These are phyloP conservation scores for Eruca vesicaria DNA, from an alignment of 441 rosid genomes.

Conservation along the genomic window DNA sequence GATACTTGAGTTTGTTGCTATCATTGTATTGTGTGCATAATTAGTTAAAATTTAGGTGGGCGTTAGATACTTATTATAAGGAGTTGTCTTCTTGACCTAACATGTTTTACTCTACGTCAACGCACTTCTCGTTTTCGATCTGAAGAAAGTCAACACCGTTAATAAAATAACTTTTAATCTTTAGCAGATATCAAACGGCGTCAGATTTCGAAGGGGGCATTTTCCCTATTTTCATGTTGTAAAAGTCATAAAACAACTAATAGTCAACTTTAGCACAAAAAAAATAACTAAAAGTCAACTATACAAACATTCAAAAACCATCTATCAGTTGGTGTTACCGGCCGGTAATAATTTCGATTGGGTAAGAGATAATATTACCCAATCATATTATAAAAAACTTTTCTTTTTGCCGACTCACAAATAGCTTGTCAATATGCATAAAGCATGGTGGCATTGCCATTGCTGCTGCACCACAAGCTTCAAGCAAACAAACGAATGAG, in stretches of 20 bases:
- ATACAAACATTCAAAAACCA: not conserved
- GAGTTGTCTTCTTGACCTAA: slow-evolving; percentile 7
- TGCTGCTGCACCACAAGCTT: not conserved
- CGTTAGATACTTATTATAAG: slow-evolving; percentile 14
- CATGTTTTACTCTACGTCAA: slow-evolving; percentile 19
- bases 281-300: no score
- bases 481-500: not conserved
- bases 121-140: slow-evolving; percentile 13
- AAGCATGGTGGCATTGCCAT: not conserved
- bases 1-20: not conserved
- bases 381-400: no score
- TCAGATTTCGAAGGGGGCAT: slow-evolving; percentile 5
- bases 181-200: slow-evolving; percentile 15
- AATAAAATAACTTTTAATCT: not conserved
- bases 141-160: slow-evolving; percentile 10
- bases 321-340: no score
- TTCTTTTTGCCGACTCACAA: not conserved
- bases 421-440: not conserved
- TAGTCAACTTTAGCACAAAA: no score
- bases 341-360: no score
- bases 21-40: not conserved
- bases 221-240: slow-evolving; percentile 2
- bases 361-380: no score
- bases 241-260: not conserved
- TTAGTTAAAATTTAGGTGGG: slow-evolving; percentile 27